Evolutionary conservation across 805 yeast species (phyloP).

Genomic region (Priceomyces haplophilus): DNA sequence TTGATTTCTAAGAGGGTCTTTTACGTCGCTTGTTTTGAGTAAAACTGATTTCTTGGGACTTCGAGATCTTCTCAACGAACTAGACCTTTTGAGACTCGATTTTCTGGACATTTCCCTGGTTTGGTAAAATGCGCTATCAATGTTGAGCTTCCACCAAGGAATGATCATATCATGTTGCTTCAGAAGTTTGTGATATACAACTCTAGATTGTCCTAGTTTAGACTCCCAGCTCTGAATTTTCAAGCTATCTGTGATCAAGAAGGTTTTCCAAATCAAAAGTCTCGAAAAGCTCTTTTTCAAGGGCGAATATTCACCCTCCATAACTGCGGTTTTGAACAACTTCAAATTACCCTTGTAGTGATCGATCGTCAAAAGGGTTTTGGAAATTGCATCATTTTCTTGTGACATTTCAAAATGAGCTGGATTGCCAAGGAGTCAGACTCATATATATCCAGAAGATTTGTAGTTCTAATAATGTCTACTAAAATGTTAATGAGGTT

Average conservation of each 20-base stretch:
- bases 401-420: constrained; percentile 13
- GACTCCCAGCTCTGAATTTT: constrained; percentile 33
- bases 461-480: no score
- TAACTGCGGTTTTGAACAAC: constrained; percentile 24
- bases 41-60: constrained; percentile 11
- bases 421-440: neutral
- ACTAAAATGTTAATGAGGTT: neutral
- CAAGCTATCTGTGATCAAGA: constrained; percentile 35
- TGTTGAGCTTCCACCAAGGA: constrained; percentile 37
- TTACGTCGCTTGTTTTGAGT: constrained; percentile 16
- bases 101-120: constrained; percentile 13
- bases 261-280: constrained; percentile 36
- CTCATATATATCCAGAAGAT: no score
- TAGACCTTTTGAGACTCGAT: constrained; percentile 8
- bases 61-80: constrained; percentile 1
- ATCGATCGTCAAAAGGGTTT: constrained; percentile 34
- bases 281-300: constrained; percentile 23
- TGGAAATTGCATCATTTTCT: constrained; percentile 36
- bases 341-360: constrained; percentile 31
- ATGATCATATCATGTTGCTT: constrained; percentile 27
- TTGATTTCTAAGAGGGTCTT: constrained; percentile 17
- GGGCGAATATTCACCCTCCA: constrained; percentile 28
- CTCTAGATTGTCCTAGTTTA: constrained; percentile 27
- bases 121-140: constrained; percentile 26
- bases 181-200: constrained; percentile 33